Evolutionary conservation across 2,329 filamentous ascomycete genomes (phyloP).

Genomic region (Didymella arachidicola): DNA sequence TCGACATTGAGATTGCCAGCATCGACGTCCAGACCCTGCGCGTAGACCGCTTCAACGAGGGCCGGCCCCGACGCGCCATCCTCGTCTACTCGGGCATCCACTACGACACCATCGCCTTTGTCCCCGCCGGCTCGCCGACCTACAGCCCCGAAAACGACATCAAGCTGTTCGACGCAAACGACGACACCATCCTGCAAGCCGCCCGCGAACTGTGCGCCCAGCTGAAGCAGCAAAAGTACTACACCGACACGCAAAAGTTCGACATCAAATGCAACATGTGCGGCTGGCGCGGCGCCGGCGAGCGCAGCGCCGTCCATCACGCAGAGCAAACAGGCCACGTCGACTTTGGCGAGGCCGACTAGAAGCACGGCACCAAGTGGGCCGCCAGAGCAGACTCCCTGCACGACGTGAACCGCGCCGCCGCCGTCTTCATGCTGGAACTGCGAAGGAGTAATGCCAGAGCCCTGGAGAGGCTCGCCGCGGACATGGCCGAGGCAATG

Average conservation of each 20-base stretch:
- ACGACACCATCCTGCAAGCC: slow-evolving; percentile 64
- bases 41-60: slow-evolving; percentile 81
- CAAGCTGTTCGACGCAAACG: slow-evolving; percentile 71
- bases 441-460: neutral
- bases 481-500: neutral
- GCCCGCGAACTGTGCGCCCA: slow-evolving; percentile 64
- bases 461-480: neutral
- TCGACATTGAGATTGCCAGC: slow-evolving; percentile 83
- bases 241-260: slow-evolving; percentile 84
- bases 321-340: slow-evolving; percentile 63
- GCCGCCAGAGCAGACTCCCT: neutral
- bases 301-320: slow-evolving; percentile 69
- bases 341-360: slow-evolving; percentile 47
- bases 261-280: slow-evolving; percentile 79
- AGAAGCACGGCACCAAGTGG: neutral
- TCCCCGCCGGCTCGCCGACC: slow-evolving; percentile 63
- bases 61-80: slow-evolving; percentile 70
- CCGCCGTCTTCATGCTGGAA: neutral
- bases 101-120: slow-evolving; percentile 87
- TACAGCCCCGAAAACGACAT: slow-evolving; percentile 78
- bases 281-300: slow-evolving; percentile 71
- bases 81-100: slow-evolving; percentile 92
- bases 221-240: slow-evolving; percentile 79
- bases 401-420: neutral
- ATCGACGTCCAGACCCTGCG: slow-evolving; percentile 77